Evolutionary conservation across 192 early-diverging fungal genomes (phyloP).

Genomic region (Linnemannia elongata): DNA sequence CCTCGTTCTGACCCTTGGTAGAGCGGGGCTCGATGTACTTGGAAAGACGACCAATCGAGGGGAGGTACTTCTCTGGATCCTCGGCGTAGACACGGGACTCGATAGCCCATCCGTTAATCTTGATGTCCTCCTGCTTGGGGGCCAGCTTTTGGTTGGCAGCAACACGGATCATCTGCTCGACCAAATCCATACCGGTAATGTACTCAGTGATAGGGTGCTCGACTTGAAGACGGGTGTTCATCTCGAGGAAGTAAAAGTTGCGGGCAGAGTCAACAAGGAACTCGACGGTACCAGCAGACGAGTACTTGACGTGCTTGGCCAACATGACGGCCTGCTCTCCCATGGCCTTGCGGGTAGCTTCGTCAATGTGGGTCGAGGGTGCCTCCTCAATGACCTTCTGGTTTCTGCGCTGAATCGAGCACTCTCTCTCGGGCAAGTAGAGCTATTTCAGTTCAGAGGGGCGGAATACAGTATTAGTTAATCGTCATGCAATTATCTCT

Average conservation of each 20-base stretch:
- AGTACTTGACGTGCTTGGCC: constrained; percentile 80
- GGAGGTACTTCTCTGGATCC: constrained; percentile 93
- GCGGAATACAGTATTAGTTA: background rate
- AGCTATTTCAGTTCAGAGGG: constrained; percentile 34
- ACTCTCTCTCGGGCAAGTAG: constrained; percentile 93
- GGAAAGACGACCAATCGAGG: constrained; percentile 89
- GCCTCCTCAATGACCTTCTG: constrained; percentile 90
- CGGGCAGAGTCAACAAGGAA: constrained; percentile 78
- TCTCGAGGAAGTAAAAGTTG: constrained; percentile 87
- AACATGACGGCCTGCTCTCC: constrained; percentile 84
- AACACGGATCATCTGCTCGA: constrained; percentile 96
- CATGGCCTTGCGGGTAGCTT: constrained; percentile 75
- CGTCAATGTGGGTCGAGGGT: constrained; percentile 79
- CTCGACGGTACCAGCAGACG: constrained; percentile 84
- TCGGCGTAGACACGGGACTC: constrained; percentile 98
- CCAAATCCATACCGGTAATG: constrained; percentile 89
- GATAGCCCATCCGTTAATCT: constrained; percentile 91
- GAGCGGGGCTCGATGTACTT: constrained; percentile 86
- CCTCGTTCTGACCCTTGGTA: constrained; percentile 62
- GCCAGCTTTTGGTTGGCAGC: constrained; percentile 83
- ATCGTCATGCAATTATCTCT: background rate
- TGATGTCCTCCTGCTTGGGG: constrained; percentile 81
- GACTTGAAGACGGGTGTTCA: constrained; percentile 87
- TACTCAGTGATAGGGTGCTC: constrained; percentile 87
- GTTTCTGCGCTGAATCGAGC: constrained; percentile 86